Evolutionary conservation across 73 alveolate genomes (phyloP).

Genomic region (Symbiodinium pilosum): DNA sequence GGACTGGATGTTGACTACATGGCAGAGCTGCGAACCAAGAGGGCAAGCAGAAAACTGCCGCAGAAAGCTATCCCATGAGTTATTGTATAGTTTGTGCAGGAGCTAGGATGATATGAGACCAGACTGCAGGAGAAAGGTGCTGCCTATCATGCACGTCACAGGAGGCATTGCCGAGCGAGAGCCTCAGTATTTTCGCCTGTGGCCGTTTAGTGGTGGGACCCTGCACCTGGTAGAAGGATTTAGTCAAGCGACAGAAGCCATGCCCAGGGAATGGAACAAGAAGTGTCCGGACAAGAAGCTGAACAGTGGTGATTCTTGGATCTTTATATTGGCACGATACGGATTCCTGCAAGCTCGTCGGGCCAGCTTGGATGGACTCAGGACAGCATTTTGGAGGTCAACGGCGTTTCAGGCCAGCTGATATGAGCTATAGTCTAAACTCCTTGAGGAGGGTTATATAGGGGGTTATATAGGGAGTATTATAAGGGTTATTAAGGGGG

Average conservation of each 20-base stretch:
- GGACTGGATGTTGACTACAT: conserved; percentile 92
- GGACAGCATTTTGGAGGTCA: conserved; percentile 72
- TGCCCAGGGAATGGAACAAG: conserved; percentile 32
- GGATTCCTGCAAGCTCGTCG: neutral
- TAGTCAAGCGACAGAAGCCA: too few species aligned
- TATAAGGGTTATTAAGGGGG: neutral
- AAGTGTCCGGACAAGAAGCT: conserved; percentile 14
- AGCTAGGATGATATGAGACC: neutral
- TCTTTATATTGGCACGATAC: neutral
- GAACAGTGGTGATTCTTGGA: conserved; percentile 8
- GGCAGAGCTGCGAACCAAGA: conserved; percentile 37
- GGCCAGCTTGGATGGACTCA: neutral
- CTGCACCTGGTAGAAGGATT: too few species aligned
- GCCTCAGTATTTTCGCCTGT: too few species aligned
- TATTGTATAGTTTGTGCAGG: too few species aligned
- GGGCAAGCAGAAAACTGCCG: too few species aligned
- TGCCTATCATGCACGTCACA: conserved; percentile 88
- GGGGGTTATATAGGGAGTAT: too few species aligned
- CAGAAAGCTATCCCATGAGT: too few species aligned
- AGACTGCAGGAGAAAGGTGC: conserved; percentile 6
- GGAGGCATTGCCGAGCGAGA: conserved; percentile 29
- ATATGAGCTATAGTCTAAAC: too few species aligned
- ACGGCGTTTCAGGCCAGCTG: conserved; percentile 70
- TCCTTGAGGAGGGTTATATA: too few species aligned
- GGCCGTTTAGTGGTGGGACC: too few species aligned